Base-by-base conservation (phyloP, 2,329 filamentous ascomycete genomes). In the Akanthomyces dipterigenus region DNA sequence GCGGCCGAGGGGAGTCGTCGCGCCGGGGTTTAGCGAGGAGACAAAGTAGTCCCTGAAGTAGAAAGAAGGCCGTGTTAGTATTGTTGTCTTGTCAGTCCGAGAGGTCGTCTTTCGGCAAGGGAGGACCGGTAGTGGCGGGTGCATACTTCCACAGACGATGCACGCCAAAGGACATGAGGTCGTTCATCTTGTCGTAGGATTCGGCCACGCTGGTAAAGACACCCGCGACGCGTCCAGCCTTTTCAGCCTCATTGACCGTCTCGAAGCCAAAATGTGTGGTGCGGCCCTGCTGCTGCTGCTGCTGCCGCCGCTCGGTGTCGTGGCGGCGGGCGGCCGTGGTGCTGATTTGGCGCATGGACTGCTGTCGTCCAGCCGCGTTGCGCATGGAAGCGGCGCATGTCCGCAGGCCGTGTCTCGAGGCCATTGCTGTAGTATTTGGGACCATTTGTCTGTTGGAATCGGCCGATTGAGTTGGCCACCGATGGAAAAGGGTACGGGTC, bases 121-220 rank as follows among this genome's bases (percentile, higher is more conserved):
- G 49, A 49, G 31, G 36, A 49, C 54, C 38, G 51, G 43, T 61
- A 54, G 28, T 31, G 28, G 28, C 28, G 28, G 28, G 12, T 50
- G n/a, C 81, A 55, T 67, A 84, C 84, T 88, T 99, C 95, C 95
- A 99, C 42, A 99, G 80, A 48, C 95, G 89, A 75, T 99, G 95
- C 77, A 96, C 93, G 60, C 95, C 95, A 53, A 99, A 85, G 8
- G 95, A 98, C 95, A 99, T 99, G 67, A 98, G 83, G 75, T 99
- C 95, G 78, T 99, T 99, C 95, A 99, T 99, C 64, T 88, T 89
- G 76, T 99, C 95, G 77, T 99, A 99, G 20, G 89, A 91, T 65
- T 90, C 87, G 67, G 95, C 95, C 45, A 99, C 95, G 67, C 89
- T 97, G 75, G 91, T 93, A 79, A 99, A 99, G 62, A 99, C 95